These are phyloP conservation scores for Cornus florida DNA, from an alignment of 148 eudicot species.

Conservation along the genomic window DNA sequence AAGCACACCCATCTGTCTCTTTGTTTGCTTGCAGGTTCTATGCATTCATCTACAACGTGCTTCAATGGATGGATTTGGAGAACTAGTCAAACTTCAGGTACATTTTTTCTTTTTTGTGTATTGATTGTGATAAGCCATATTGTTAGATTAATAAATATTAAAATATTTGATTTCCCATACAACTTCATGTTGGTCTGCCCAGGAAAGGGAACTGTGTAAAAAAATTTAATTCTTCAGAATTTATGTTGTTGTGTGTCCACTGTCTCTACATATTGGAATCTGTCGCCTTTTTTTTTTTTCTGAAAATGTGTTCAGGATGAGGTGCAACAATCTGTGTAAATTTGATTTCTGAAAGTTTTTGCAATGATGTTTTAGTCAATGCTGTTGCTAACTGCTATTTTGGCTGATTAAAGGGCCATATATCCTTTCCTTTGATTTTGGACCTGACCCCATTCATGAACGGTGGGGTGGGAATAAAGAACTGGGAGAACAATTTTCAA, in stretches of 20 bases:
- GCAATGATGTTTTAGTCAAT: constrained; percentile 1
- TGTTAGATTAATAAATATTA: not conserved
- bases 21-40: constrained; percentile 53
- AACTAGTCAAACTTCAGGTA: constrained; percentile 76
- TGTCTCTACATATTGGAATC: not conserved
- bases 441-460: constrained; percentile 56
- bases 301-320: too few species aligned
- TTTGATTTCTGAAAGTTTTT: too few species aligned
- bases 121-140: not conserved
- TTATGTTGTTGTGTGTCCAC: not conserved
- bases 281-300: too few species aligned
- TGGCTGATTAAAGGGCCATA: constrained; percentile 56
- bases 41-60: constrained; percentile 88
- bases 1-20: constrained; percentile 8
- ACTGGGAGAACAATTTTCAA: constrained; percentile 32
- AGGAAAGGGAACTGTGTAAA: not conserved
- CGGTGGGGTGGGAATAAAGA: constrained; percentile 43
- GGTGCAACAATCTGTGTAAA: too few species aligned
- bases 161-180: not conserved
- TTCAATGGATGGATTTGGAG: constrained; percentile 69
- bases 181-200: not conserved
- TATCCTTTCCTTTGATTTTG: constrained; percentile 69
- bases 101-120: not conserved
- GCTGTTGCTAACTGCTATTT: not conserved
- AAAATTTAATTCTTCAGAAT: not conserved